Evolutionary conservation across 768 basidiomycete genomes (phyloP).

Genomic region (Hemileccinum rubropunctum): DNA sequence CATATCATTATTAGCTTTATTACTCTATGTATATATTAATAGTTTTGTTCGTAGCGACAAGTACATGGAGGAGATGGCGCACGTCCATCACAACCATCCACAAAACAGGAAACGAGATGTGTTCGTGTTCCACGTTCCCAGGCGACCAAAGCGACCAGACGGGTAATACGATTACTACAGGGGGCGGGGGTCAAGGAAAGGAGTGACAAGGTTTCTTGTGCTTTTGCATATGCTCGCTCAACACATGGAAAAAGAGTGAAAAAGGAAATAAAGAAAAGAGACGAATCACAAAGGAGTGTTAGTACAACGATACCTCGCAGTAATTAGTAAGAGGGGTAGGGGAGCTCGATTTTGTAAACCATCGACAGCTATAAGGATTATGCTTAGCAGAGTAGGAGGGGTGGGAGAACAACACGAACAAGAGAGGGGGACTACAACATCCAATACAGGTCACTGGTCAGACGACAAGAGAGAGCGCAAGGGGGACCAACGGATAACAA

Average conservation of each 20-base stretch:
- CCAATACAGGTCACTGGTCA: slow-evolving; percentile 13
- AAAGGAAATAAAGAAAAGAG: neutral
- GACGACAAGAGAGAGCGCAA: slow-evolving; percentile 5
- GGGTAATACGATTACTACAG: too few relatives aligned
- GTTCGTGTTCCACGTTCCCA: too few relatives aligned
- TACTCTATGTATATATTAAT: too few relatives aligned
- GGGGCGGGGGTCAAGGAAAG: too few relatives aligned
- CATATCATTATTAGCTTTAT: too few relatives aligned
- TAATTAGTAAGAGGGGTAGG: slow-evolving; percentile 16
- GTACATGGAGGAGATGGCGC: too few relatives aligned
- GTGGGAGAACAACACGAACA: slow-evolving; percentile 3
- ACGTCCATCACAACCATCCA: too few relatives aligned
- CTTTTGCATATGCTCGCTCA: slow-evolving; percentile 15
- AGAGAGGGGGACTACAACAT: slow-evolving; percentile 9
- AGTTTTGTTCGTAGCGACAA: too few relatives aligned
- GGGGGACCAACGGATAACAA: slow-evolving; percentile 13
- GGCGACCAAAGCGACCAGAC: too few relatives aligned
- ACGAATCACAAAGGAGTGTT: slow-evolving; percentile 22
- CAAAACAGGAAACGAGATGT: too few relatives aligned
- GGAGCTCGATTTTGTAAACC: slow-evolving; percentile 6
- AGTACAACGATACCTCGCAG: slow-evolving; percentile 22
- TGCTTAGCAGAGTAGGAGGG: neutral
- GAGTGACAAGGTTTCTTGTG: slow-evolving; percentile 1
- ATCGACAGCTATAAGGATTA: slow-evolving; percentile 15
- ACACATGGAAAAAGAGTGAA: neutral